These are phyloP conservation scores for Hypoxylon sp. DNA, from an alignment of 2,329 filamentous ascomycete genomes.

Conservation along the genomic window DNA sequence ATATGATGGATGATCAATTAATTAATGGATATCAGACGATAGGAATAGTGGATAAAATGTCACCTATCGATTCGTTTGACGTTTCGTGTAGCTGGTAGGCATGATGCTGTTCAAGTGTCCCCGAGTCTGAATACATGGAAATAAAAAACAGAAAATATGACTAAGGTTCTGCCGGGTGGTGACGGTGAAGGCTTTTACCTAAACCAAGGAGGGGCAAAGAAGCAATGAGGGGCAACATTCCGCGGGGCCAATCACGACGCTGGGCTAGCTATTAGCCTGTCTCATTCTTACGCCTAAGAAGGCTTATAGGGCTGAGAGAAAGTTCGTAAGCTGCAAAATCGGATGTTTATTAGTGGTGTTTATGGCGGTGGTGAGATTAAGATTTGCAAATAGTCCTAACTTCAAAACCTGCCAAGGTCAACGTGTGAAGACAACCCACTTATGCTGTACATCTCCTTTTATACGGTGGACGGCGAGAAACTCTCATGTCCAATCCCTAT, in stretches of 20 bases:
- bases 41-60: not conserved
- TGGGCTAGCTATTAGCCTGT: slow-evolving; percentile 22
- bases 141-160: slow-evolving; percentile 11
- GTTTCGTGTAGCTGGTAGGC: slow-evolving; percentile 1
- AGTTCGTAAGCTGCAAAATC: slow-evolving; percentile 16
- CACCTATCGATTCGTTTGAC: slow-evolving; percentile 17
- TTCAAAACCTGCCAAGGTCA: slow-evolving; percentile 11
- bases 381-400: slow-evolving; percentile 6
- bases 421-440: slow-evolving; percentile 15
- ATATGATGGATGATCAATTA: slow-evolving; percentile 2
- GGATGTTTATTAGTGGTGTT: slow-evolving; percentile 12
- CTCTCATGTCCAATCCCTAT: not conserved
- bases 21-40: not conserved
- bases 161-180: slow-evolving; percentile 14
- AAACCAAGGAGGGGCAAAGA: slow-evolving; percentile 16
- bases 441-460: not conserved
- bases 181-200: slow-evolving; percentile 8
- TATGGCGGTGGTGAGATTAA: slow-evolving; percentile 16
- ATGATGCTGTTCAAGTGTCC: slow-evolving; percentile 1
- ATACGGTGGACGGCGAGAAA: not conserved
- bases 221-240: slow-evolving; percentile 34
- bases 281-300: slow-evolving; percentile 28
- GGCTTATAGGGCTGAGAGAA: slow-evolving; percentile 45
- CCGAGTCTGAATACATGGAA: slow-evolving; percentile 7
- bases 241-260: slow-evolving; percentile 42